These are phyloP conservation scores for Acanthamoeba culbertsoni DNA, from an alignment of 208 protist species.

Conservation along the genomic window DNA sequence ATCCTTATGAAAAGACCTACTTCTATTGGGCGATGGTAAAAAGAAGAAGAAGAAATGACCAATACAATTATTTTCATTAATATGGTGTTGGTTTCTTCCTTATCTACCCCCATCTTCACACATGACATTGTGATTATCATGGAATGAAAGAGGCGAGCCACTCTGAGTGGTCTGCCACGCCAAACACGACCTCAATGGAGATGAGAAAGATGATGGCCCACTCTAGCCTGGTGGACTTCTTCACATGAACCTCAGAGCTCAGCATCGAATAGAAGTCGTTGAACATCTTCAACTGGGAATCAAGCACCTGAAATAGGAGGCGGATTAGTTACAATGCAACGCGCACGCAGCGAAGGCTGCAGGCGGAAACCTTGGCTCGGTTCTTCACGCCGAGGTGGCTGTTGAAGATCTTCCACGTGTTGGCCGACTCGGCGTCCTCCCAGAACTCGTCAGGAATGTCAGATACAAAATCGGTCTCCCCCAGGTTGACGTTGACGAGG, in stretches of 20 bases:
- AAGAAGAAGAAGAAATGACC: too few species aligned
- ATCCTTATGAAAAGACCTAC: too few species aligned
- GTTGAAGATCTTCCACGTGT: slow-evolving; percentile 39
- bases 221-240: slow-evolving; percentile 23
- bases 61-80: too few species aligned
- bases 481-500: slow-evolving; percentile 21
- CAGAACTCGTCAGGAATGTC: slow-evolving; percentile 36
- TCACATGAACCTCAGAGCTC: slow-evolving; percentile 25
- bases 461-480: slow-evolving; percentile 29
- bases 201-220: slow-evolving; percentile 42
- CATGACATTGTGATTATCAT: too few species aligned
- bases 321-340: background rate
- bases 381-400: slow-evolving; percentile 36
- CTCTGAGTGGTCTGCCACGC: slow-evolving; percentile 9
- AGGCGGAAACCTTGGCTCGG: background rate
- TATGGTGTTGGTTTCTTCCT: too few species aligned
- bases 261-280: slow-evolving; percentile 22
- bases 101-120: too few species aligned
- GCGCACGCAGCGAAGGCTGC: background rate
- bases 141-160: slow-evolving; percentile 18
- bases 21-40: too few species aligned
- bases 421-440: slow-evolving; percentile 30
- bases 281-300: slow-evolving; percentile 28
- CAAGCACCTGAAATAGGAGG: background rate
- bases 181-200: slow-evolving; percentile 40